A percentile compares a stretch with the other conserved stretches of the same genome.
Evolutionary conservation across 176 grass and related monocot genomes (phyloP).

Genomic region (Cenchrus purpureus): DNA sequence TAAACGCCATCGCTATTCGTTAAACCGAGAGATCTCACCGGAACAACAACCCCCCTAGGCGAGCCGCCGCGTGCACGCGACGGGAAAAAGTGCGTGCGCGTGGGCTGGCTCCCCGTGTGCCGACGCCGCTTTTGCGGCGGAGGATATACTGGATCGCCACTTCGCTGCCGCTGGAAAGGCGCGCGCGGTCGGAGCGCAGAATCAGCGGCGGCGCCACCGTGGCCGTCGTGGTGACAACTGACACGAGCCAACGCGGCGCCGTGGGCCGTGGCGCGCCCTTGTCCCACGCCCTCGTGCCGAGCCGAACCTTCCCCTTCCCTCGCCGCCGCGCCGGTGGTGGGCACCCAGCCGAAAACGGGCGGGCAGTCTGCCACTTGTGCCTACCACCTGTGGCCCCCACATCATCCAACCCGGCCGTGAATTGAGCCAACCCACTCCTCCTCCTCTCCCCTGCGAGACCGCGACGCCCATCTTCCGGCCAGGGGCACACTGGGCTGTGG

Average conservation of each 20-base stretch:
- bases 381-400: neutral
- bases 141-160: neutral
- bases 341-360: neutral
- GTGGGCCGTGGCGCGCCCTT: neutral
- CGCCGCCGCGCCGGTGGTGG: constrained; percentile 2
- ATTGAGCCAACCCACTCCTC: neutral
- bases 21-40: neutral
- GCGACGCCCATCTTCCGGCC: constrained; percentile 22
- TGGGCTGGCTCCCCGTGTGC: constrained; percentile 20
- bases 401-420: constrained; percentile 1
- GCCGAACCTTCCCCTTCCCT: neutral
- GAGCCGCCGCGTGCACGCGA: neutral
- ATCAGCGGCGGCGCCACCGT: neutral
- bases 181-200: neutral
- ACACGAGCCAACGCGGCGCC: neutral
- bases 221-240: neutral
- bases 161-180: constrained; percentile 38
- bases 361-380: neutral
- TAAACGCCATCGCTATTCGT: neutral
- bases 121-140: neutral
- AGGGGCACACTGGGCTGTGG: neutral
- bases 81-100: constrained; percentile 7
- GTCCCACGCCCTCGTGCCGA: neutral
- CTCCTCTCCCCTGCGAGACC: neutral
- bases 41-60: neutral